Base-by-base conservation (phyloP, 1,284 basidiomycete species). In the Pyrrhoderma noxium region DNA sequence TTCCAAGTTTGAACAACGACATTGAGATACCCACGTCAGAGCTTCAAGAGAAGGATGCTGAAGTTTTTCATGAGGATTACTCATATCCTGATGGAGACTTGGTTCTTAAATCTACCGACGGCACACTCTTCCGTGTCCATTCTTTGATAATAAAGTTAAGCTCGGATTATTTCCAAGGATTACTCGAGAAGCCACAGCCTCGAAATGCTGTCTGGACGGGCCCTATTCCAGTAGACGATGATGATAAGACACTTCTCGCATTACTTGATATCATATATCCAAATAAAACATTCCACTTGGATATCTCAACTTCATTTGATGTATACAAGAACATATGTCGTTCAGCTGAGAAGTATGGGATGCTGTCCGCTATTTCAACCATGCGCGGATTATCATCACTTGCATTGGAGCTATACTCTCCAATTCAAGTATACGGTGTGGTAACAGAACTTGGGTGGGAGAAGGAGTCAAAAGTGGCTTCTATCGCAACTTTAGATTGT, bases 231-330 rank as follows among this genome's bases (percentile, higher is more conserved):
- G 5, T 49, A 5, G 25, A 47, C 8, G 54, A 55, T 34, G 19
- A 39, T 2, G 41, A 11, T 11, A 19, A 44, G 11, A 34, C 45
- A 2, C 11, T 55, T n/a, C 31, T 23, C 14, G 34, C 36, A 2
- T 19, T 55, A 1, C 36, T 55, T 34, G 45, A 52, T 31, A 13
- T 52, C 14, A 22, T 52, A 18, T 55, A 55, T 45, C 54, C 54
- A 4, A 16, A 42, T 42, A 23, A 18, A 14, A 21, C 23, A 11
- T 41, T 16, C 39, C 18, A 44, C 8, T 31, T 49, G n/a, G 18
- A 14, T 8, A 2, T 22, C 25, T 14, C 14, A 9, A 36, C 36
- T 8, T 19, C 53, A n/a, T 36, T 35, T 27, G 14, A 25, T 7
- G 14, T 34, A n/a, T 21, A 14, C 16, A 35, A 45, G 9, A 21